phyloP scores from a whole-genome alignment of 2,329 filamentous ascomycete species.

The Aspergillus hortae region DNA sequence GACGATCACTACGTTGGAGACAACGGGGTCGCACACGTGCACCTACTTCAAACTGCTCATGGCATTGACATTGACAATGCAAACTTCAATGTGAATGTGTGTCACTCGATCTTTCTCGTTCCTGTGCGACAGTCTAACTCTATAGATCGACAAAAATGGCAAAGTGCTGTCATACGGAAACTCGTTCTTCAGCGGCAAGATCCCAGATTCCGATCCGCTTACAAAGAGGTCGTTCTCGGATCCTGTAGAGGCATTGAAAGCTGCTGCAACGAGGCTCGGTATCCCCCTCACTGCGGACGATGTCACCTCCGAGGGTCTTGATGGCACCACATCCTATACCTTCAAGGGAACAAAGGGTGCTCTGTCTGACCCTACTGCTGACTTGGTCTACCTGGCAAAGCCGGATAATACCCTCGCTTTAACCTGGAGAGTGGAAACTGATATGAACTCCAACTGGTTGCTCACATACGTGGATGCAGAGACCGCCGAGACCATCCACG shows the following conservation, averaged over 20 bases:
- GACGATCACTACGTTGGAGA: constrained; percentile 14
- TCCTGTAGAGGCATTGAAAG: constrained; percentile 7
- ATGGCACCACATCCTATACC: constrained; percentile 1
- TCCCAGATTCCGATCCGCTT: constrained; percentile 3
- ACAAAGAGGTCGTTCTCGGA: constrained; percentile 2
- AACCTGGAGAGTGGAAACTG: constrained; percentile 13
- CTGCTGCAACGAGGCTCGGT: not conserved
- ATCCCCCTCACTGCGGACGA: constrained; percentile 3
- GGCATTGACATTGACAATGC: constrained; percentile 16
- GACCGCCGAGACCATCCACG: constrained; percentile 5
- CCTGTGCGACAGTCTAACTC: not conserved
- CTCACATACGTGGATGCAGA: constrained; percentile 14
- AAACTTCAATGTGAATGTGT: constrained; percentile 16
- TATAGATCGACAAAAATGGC: constrained; percentile 12
- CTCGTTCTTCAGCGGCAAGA: constrained; percentile 11
- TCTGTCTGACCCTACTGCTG: constrained; percentile 11
- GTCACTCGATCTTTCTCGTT: not conserved
- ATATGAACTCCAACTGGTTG: constrained; percentile 12
- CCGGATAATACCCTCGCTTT: constrained; percentile 4
- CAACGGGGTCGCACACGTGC: constrained; percentile 14
- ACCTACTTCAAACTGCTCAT: constrained; percentile 12
- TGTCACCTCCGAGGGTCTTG: not conserved
- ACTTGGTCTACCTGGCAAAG: constrained; percentile 12
- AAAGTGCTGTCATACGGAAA: constrained; percentile 14
- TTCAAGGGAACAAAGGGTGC: constrained; percentile 10